Evolutionary conservation across 139 green algal species (phyloP).

Genomic region (Chlorella sp.): DNA sequence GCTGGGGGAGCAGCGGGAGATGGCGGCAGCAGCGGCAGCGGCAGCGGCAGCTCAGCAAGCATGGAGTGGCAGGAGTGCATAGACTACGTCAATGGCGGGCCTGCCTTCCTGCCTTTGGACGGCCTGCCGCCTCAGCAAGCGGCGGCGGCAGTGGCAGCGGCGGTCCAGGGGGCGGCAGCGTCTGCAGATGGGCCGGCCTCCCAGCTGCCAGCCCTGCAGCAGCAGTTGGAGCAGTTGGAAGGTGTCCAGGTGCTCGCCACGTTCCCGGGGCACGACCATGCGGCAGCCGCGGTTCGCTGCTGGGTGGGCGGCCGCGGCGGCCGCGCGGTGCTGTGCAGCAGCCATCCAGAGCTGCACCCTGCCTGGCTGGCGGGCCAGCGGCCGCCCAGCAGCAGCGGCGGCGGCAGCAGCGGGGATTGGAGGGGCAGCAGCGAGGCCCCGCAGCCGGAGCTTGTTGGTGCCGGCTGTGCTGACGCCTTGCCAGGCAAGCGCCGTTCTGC

Average conservation of each 20-base stretch:
- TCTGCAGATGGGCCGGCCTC: no score
- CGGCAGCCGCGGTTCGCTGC: slow-evolving; percentile 19
- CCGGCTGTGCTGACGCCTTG: neutral
- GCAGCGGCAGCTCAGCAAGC: neutral
- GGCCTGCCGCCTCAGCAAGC: neutral
- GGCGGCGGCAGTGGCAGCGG: no score
- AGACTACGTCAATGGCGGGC: slow-evolving; percentile 81
- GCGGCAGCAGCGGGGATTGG: neutral
- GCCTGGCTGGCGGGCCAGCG: slow-evolving; percentile 26
- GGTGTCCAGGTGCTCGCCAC: slow-evolving; percentile 39
- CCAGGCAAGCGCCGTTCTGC: neutral
- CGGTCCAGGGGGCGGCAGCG: no score
- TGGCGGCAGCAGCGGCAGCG: neutral
- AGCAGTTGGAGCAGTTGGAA: neutral
- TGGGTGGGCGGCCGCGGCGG: slow-evolving; percentile 28
- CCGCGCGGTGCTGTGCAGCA: slow-evolving; percentile 52
- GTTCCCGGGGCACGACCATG: slow-evolving; percentile 3
- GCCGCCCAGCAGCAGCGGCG: neutral
- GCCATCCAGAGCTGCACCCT: slow-evolving; percentile 69
- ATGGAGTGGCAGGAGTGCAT: slow-evolving; percentile 35
- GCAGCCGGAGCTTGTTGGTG: neutral
- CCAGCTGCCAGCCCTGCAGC: neutral
- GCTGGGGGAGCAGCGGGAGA: neutral
- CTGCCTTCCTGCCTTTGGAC: slow-evolving; percentile 47
- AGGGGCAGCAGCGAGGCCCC: neutral